Evolutionary conservation across 2,329 filamentous ascomycete species (phyloP).

Genomic region (Ophiostoma sp.): DNA sequence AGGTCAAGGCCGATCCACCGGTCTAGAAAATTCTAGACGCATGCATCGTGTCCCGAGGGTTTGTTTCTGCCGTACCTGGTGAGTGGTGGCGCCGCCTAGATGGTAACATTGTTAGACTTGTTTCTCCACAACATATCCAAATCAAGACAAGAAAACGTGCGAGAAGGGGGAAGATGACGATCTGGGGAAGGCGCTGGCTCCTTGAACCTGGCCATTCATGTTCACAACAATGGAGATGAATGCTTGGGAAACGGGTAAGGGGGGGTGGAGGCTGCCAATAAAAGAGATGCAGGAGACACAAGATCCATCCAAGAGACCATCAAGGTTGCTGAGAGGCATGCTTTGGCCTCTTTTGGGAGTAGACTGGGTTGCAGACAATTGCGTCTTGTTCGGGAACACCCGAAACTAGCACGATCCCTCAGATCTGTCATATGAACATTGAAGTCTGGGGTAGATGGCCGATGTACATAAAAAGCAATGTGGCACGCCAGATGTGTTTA

Average conservation of each 20-base stretch:
- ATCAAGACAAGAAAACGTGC: conserved; percentile 18
- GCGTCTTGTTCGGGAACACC: conserved; percentile 24
- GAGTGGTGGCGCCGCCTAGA: conserved; percentile 69
- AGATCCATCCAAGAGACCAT: conserved; percentile 25
- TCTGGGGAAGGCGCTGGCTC: not conserved
- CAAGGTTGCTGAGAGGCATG: conserved; percentile 26
- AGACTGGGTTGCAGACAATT: not conserved
- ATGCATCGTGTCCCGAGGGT: conserved; percentile 29
- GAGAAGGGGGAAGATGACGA: conserved; percentile 18
- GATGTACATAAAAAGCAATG: not conserved
- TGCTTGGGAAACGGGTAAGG: not conserved
- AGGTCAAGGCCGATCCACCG: not conserved
- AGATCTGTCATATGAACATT: not conserved
- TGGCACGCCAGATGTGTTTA: conserved; percentile 13
- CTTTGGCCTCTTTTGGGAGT: not conserved
- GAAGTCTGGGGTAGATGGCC: conserved; percentile 10
- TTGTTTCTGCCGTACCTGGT: conserved; percentile 62
- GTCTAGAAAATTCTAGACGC: conserved; percentile 6
- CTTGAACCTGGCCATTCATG: conserved; percentile 17
- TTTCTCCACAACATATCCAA: conserved; percentile 27
- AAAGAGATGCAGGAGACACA: not conserved
- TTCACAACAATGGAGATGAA: not conserved
- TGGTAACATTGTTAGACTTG: conserved; percentile 35
- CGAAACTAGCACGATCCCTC: conserved; percentile 24
- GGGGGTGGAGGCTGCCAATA: conserved; percentile 20